A percentile compares a stretch with the other conserved stretches of the same genome.
Evolutionary conservation across 441 rosid species (phyloP).

Genomic region (Arabidopsis hybrid): DNA sequence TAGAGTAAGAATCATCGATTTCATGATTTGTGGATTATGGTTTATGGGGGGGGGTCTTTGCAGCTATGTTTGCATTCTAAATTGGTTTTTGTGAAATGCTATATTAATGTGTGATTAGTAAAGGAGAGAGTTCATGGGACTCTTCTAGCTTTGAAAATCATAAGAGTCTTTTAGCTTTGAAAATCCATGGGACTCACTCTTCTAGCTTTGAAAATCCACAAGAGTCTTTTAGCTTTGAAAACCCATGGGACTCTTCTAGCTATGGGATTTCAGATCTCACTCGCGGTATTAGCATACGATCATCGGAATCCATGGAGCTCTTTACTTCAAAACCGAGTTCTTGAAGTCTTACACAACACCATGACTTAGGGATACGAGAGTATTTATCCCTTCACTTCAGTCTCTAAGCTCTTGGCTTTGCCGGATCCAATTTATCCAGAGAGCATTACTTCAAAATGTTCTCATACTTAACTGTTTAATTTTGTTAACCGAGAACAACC

Average conservation of each 20-base stretch:
- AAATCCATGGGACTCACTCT: not conserved
- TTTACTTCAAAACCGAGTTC: not conserved
- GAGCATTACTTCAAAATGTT: not conserved
- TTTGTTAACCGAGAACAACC: not conserved
- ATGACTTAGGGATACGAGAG: not conserved
- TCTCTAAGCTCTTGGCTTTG: slow-evolving; percentile 2
- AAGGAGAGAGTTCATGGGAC: not conserved
- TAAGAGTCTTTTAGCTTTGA: not conserved
- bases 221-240: not conserved
- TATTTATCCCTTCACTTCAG: not conserved
- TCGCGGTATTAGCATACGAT: not conserved
- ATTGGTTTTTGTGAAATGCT: not conserved
- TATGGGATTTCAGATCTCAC: not conserved
- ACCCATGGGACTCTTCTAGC: not conserved
- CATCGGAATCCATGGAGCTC: not conserved
- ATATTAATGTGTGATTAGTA: not conserved
- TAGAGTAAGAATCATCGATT: not conserved
- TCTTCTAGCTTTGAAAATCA: not conserved
- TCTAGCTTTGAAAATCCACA: not conserved
- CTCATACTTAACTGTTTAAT: not conserved
- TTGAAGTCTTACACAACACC: not conserved
- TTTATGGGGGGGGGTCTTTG: slow-evolving; percentile 9
- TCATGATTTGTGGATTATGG: slow-evolving; percentile 6
- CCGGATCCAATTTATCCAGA: slow-evolving; percentile 3
- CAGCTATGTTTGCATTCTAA: not conserved